phyloP scores from a whole-genome alignment of 2,329 filamentous ascomycete species.

The Eutypella sp. region DNA sequence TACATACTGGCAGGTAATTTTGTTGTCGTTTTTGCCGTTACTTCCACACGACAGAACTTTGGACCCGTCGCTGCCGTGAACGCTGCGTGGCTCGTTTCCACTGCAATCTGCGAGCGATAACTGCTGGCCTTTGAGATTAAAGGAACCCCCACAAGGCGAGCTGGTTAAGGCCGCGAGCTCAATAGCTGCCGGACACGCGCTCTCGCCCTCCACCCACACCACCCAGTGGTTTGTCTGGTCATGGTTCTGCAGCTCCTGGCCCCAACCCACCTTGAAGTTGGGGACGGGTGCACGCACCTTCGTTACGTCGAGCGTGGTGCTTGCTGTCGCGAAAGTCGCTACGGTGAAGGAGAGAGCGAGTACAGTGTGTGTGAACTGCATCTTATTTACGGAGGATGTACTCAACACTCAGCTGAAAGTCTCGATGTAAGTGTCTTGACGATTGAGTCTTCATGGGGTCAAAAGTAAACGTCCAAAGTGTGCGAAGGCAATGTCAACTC shows the following conservation, averaged over 20 bases:
- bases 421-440: too few species aligned
- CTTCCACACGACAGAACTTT: conserved; percentile 3
- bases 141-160: conserved; percentile 9
- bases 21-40: conserved; percentile 7
- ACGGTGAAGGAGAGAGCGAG: too few species aligned
- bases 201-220: conserved; percentile 14
- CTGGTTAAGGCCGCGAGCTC: conserved; percentile 3
- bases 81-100: conserved; percentile 3
- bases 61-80: not conserved
- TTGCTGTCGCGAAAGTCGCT: too few species aligned
- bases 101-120: conserved; percentile 10
- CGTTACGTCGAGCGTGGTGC: too few species aligned
- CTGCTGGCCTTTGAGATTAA: conserved; percentile 8
- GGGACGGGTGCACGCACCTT: too few species aligned
- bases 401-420: too few species aligned
- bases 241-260: conserved; percentile 1
- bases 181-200: conserved; percentile 9
- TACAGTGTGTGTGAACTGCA: too few species aligned
- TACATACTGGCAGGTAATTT: conserved; percentile 13
- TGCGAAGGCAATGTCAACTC: too few species aligned
- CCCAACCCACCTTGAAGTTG: too few species aligned
- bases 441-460: too few species aligned
- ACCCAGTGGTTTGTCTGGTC: conserved; percentile 12
- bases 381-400: too few species aligned
- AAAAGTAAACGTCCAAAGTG: too few species aligned